These are phyloP conservation scores for Ceratocystis ficicola DNA, from an alignment of 2,329 filamentous ascomycete species.

Conservation along the genomic window DNA sequence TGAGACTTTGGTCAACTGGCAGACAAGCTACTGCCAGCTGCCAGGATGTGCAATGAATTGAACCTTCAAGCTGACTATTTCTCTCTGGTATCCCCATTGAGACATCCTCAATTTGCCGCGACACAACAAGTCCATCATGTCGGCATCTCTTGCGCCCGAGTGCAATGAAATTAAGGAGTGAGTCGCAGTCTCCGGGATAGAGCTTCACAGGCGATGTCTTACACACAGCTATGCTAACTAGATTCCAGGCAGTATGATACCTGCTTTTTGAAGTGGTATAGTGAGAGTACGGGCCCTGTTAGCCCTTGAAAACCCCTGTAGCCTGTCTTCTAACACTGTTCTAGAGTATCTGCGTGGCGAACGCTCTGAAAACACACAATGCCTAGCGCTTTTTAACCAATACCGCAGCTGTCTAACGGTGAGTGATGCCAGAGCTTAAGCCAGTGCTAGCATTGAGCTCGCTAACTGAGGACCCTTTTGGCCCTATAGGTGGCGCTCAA, in stretches of 20 bases:
- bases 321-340: conserved; percentile 11
- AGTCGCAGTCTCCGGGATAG: conserved; percentile 27
- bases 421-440: conserved; percentile 27
- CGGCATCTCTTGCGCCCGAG: conserved; percentile 83
- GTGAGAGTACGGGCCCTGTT: conserved; percentile 59
- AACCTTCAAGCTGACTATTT: neutral
- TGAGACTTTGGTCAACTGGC: neutral
- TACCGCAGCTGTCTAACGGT: conserved; percentile 82
- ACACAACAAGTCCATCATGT: conserved; percentile 46
- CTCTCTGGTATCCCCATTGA: neutral
- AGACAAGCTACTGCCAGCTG: neutral
- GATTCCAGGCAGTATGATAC: conserved; percentile 71
- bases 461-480: neutral
- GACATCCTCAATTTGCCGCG: neutral
- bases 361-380: conserved; percentile 71
- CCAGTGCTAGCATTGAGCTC: neutral
- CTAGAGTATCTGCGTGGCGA: conserved; percentile 81
- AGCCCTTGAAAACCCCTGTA: neutral
- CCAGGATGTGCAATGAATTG: neutral
- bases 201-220: neutral
- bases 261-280: conserved; percentile 99
- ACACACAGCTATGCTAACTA: neutral
- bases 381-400: conserved; percentile 70
- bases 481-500: conserved; percentile 62
- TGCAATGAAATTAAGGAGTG: conserved; percentile 96